Evolutionary conservation across 331 rosid species (phyloP), one percentile per base, ranked within the genome.

Genomic region (Stylosanthes scabra): DNA sequence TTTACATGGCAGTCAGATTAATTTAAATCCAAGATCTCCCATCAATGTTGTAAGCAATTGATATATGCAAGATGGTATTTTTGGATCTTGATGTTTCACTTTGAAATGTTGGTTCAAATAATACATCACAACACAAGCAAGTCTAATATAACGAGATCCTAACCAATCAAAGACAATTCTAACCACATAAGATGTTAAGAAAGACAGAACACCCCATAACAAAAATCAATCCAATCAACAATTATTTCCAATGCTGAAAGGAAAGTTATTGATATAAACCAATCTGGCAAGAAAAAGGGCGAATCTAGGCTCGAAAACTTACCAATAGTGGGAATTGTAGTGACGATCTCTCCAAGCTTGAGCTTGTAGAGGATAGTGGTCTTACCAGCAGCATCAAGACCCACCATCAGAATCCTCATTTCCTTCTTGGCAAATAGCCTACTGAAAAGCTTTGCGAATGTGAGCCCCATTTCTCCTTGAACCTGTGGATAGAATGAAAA

Each of bases 331-430:
- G 99, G 99, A 67, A 95, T 95, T 11, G 99, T 95, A 1, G 99
- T 95, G 83, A 95, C 99, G 71, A 95, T 95, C 90, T 95, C 99
- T 37, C 99, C 99, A 64, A 95, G 99, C 93, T 95, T 95, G 90
- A 95, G 99, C 93, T 95, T 95, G 87, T 95, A 95, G 65, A 95
- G 93, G 63, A 95, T 95, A 67, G 99, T 95, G 51, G 99, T 95
- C 92, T 95, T 95, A 92, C 99, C 99, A 76, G 99, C 99, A 6
- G 99, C 99, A 78, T 95, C 99, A 63, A 95, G 99, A 90, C 99
- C 99, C 40, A 95, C 99, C 99, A 95, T 95, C 83, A 95, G 88
- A 83, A 95, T 95, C 81, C 99, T 80, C 99, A 95, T 95, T 84
- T 95, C 99, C 74, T 87, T 95, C 97, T 95, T 95, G 78, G 99